These are phyloP conservation scores for Triticum monococcum DNA, from an alignment of 176 grass and related monocot species.

Conservation along the genomic window DNA sequence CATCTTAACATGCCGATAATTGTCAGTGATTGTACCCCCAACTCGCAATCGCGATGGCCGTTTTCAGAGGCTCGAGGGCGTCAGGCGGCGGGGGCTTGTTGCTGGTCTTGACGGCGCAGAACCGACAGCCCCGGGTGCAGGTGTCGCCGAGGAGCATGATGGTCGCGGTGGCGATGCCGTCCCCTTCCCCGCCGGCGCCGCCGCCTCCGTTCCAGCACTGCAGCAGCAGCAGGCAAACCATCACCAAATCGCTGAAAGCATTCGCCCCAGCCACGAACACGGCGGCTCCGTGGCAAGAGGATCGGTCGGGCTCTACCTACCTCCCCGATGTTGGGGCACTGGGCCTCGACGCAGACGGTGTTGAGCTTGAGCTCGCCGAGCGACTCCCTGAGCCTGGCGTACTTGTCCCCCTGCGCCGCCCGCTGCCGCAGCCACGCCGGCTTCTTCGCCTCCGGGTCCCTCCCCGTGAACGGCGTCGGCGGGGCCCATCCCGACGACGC, in stretches of 20 bases:
- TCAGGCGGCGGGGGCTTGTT: conserved; percentile 62
- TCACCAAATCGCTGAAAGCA: not conserved
- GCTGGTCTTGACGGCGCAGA: conserved; percentile 90
- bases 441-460: conserved; percentile 67
- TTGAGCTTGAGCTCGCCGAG: conserved; percentile 79
- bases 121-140: conserved; percentile 82
- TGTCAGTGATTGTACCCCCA: conserved; percentile 55
- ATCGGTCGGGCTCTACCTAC: conserved; percentile 2
- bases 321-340: conserved; percentile 98
- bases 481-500: conserved; percentile 28
- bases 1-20: not conserved
- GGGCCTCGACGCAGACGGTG: conserved; percentile 89
- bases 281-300: not conserved
- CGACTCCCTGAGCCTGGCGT: conserved; percentile 54
- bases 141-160: conserved; percentile 95
- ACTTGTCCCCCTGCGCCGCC: conserved; percentile 80
- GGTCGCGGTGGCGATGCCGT: conserved; percentile 78
- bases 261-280: too few species aligned
- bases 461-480: conserved; percentile 56
- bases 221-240: not conserved
- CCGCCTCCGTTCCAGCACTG: conserved; percentile 96
- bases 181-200: conserved; percentile 70
- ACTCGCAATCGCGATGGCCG: conserved; percentile 61
- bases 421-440: conserved; percentile 85
- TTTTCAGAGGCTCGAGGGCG: conserved; percentile 66